Base-by-base conservation (phyloP, 2,329 filamentous ascomycete species). In the Nemania bipapillata region DNA sequence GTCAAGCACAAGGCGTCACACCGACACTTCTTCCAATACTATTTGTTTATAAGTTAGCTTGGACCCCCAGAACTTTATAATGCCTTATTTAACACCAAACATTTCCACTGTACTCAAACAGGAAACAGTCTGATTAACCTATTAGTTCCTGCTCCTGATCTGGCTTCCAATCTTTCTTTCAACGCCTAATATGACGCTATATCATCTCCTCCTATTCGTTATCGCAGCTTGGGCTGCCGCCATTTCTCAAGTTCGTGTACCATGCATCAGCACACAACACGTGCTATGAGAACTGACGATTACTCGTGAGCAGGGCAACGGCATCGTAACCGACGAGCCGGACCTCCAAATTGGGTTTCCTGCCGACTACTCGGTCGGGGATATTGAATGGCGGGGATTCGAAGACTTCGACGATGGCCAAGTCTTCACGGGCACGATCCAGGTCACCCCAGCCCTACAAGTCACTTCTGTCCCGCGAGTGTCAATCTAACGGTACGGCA, bases 301-400 rank as follows among this genome's bases (percentile, higher is more conserved):
- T 15, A 22, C 49, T 26, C 8, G 37, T 54, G n/a, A 8, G 53
- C n/a, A 68, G 65, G 26, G 2, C 22, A 15, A 2, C 15, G 12
- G 4, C 9, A 9, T 11, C 15, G 12, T 9, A 28, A 17, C 42
- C n/a, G 17, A 56, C 15, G 9, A 17, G 6, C 20, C 57, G 2
- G 7, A n/a, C 11, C 37, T 47, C 24, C 40, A n/a, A 7, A 42
- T 15, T 6, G 40, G 35, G 5, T 1, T 53, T 11, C 61, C 42
- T 0, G 32, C 4, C 20, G 37, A 47, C 30, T 61, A 64, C 22
- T 35, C 50, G 17, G 7, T 61, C 28, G 35, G 32, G 9, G 40
- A 68, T 5, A 53, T 68, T 17, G n/a, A 64, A 22, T 68, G 65
- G 65, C 52, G 60, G 20, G 61, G 65, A 35, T 64, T 68, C 30